These are phyloP conservation scores for Mesembryanthemum crystallinum DNA, from an alignment of 148 eudicot genomes.

Conservation along the genomic window DNA sequence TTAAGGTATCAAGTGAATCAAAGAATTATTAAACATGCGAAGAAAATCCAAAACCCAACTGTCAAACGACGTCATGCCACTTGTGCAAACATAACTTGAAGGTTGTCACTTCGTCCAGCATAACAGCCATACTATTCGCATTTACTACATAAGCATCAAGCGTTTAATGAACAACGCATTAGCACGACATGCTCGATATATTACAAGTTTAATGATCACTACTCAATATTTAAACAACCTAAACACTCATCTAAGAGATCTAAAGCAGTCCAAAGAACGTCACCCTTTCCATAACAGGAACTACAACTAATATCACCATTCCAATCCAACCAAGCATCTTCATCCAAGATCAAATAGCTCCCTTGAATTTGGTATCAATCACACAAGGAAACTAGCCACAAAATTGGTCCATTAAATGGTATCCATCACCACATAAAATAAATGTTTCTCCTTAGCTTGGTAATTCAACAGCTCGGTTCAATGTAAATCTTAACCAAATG, in stretches of 20 bases:
- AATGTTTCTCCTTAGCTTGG: too few species aligned
- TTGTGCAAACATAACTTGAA: neutral
- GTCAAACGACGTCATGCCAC: neutral
- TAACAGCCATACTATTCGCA: neutral
- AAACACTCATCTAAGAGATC: neutral
- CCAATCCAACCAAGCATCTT: neutral
- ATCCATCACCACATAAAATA: too few species aligned
- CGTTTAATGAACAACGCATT: neutral
- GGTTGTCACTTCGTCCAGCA: neutral
- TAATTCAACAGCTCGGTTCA: too few species aligned
- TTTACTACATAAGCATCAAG: neutral
- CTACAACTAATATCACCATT: neutral
- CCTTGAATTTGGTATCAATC: too few species aligned
- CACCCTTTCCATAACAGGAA: neutral
- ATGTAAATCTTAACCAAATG: too few species aligned
- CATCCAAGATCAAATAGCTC: neutral
- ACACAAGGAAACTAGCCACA: neutral
- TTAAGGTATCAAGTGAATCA: neutral
- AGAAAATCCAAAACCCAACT: neutral
- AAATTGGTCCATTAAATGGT: neutral
- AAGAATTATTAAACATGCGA: neutral
- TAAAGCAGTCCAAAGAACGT: neutral
- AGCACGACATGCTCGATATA: neutral
- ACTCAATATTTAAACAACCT: neutral
- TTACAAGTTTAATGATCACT: neutral